phyloP scores from a whole-genome alignment of 2,329 filamentous ascomycete species.

The Teratosphaeriaceae sp. region DNA sequence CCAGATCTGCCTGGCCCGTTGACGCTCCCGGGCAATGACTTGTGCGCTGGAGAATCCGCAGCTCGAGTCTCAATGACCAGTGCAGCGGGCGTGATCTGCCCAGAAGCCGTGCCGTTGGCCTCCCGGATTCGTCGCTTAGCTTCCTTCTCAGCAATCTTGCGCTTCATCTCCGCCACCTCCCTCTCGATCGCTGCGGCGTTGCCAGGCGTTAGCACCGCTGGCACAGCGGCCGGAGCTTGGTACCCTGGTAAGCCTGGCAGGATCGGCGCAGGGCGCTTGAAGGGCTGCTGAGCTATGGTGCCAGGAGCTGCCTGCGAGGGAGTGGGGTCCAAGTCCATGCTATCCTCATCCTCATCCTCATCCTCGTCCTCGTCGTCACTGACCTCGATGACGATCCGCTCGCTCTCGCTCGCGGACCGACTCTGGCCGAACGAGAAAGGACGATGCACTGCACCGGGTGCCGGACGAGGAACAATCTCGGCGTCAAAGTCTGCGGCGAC shows the following conservation, averaged over 20 bases:
- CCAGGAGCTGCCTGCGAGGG: not conserved
- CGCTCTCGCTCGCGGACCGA: constrained; percentile 41
- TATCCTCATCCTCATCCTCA: constrained; percentile 32
- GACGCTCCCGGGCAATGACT: not conserved
- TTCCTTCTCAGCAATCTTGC: constrained; percentile 4
- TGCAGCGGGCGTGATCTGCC: not conserved
- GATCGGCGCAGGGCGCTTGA: not conserved
- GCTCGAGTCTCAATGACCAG: not conserved
- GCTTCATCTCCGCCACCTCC: constrained; percentile 4
- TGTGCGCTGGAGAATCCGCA: not conserved
- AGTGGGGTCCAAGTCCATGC: constrained; percentile 20
- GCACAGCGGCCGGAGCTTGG: not conserved
- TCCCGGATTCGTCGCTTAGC: not conserved
- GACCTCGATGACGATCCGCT: constrained; percentile 72
- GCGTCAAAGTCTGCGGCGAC: constrained; percentile 10
- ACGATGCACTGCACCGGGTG: constrained; percentile 45
- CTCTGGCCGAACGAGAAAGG: constrained; percentile 55
- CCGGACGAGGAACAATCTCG: not conserved
- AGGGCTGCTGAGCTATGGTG: not conserved
- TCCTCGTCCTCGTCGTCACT: constrained; percentile 60
- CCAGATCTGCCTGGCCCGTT: not conserved
- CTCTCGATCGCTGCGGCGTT: not conserved
- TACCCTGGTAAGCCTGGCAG: not conserved
- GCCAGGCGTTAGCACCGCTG: not conserved
- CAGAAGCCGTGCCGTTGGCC: not conserved